Conservation (phyloP, 2,329 filamentous ascomycete genomes). For the Ophiostoma quercus region DNA sequence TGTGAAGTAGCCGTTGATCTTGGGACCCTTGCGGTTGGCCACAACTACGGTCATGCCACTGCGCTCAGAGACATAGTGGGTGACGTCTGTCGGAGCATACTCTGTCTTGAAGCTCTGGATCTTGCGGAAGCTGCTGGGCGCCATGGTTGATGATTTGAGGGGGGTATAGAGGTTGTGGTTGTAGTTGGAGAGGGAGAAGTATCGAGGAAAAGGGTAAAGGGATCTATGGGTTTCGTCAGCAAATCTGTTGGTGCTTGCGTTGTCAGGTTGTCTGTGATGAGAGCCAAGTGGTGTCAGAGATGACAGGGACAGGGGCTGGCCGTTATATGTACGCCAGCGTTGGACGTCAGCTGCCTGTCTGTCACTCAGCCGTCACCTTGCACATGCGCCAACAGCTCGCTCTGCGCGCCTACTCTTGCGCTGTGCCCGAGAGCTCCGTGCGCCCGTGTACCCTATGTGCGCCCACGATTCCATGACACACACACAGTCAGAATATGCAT, state of each 20-base stretch:
- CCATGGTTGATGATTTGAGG: constrained; percentile 45
- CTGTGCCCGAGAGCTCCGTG: not conserved
- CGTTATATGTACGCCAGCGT: not conserved
- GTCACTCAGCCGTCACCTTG: not conserved
- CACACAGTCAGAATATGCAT: not conserved
- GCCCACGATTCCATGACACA: not conserved
- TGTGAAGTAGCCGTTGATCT: constrained; percentile 89
- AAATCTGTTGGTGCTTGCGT: not conserved
- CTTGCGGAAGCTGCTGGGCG: constrained; percentile 63
- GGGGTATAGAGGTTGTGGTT: constrained; percentile 19
- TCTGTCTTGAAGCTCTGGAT: constrained; percentile 82
- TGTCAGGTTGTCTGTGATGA: not conserved
- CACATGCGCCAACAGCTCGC: not conserved
- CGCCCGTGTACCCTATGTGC: not conserved
- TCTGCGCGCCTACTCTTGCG: not conserved
- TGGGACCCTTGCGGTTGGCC: constrained; percentile 89
- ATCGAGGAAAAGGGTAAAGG: not conserved
- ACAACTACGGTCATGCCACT: constrained; percentile 94
- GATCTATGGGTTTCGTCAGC: not conserved
- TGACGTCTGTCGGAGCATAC: constrained; percentile 82
- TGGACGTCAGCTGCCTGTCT: not conserved
- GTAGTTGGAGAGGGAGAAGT: constrained; percentile 16
- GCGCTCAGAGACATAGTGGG: constrained; percentile 90
- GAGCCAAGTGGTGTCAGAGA: not conserved
- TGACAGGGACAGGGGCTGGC: not conserved